A percentile compares a stretch with the other conserved stretches of the same genome.
Conservation (phyloP, 1,284 basidiomycete species). For the Thelephora terrestris region DNA sequence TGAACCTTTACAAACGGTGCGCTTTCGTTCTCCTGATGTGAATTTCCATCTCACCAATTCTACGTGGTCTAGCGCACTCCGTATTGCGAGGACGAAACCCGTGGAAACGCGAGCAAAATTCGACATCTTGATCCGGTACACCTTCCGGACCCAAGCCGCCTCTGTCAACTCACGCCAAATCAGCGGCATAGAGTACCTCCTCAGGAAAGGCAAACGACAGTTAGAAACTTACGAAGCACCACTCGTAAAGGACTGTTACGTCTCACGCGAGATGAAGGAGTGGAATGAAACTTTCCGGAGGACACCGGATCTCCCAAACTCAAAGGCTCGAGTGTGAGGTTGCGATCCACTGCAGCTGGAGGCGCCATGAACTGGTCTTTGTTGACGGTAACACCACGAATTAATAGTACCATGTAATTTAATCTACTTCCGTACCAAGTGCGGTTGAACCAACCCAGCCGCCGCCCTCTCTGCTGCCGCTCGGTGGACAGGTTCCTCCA, state of each 20-base stretch:
- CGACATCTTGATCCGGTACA: constrained; percentile 52
- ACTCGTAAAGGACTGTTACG: constrained; percentile 60
- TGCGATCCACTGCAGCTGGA: too few relatives aligned
- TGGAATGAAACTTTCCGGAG: constrained; percentile 36
- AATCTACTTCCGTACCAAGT: too few relatives aligned
- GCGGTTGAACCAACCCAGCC: constrained; percentile 15
- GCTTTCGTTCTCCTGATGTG: constrained; percentile 13
- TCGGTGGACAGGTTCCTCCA: constrained; percentile 11
- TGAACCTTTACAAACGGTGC: constrained; percentile 64
- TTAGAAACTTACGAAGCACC: constrained; percentile 58
- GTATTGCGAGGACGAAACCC: constrained; percentile 63
- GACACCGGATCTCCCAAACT: neutral
- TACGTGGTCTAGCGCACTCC: constrained; percentile 44
- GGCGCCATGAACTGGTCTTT: too few relatives aligned
- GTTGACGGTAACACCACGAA: too few relatives aligned
- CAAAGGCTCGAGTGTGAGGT: too few relatives aligned
- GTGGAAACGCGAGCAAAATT: constrained; percentile 47
- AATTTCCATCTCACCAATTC: neutral
- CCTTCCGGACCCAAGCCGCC: constrained; percentile 52
- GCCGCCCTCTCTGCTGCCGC: constrained; percentile 17
- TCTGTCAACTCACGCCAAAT: constrained; percentile 54
- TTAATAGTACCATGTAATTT: too few relatives aligned
- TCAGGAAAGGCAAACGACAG: constrained; percentile 54
- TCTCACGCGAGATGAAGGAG: constrained; percentile 53
- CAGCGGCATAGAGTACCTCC: constrained; percentile 58